phyloP scores from a whole-genome alignment of 2,329 filamentous ascomycete species.

The Ceratocystiopsis minuta region DNA sequence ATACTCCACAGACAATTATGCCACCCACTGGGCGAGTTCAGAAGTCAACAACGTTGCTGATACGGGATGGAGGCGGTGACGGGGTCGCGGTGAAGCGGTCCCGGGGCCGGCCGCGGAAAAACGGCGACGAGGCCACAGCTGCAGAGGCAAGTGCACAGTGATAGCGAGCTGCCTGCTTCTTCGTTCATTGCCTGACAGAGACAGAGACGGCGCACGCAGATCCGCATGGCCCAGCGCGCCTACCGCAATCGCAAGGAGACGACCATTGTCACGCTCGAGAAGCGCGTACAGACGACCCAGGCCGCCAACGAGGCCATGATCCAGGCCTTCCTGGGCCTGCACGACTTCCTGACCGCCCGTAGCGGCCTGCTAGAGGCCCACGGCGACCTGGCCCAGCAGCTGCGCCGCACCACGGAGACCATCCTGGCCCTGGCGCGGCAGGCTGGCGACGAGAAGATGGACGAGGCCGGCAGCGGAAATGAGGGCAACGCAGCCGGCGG shows the following conservation, averaged over 20 bases:
- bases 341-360: conserved; percentile 39
- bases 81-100: neutral
- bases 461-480: neutral
- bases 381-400: conserved; percentile 36
- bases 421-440: conserved; percentile 38
- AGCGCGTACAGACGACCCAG: conserved; percentile 50
- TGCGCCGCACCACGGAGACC: conserved; percentile 37
- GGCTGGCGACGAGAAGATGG: conserved; percentile 19
- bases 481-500: neutral
- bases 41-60: neutral
- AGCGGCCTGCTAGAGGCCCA: conserved; percentile 35
- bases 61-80: neutral
- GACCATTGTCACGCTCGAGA: conserved; percentile 56
- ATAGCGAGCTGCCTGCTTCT: neutral
- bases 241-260: conserved; percentile 75
- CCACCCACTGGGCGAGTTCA: too few species aligned
- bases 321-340: conserved; percentile 48
- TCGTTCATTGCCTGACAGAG: conserved; percentile 13
- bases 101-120: neutral
- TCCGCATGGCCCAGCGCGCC: conserved; percentile 68
- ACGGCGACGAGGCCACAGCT: neutral
- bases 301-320: conserved; percentile 57
- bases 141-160: neutral
- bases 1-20: too few species aligned
- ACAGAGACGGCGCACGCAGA: conserved; percentile 64